phyloP scores from a whole-genome alignment of 1,284 basidiomycete species.

The Coniferiporia weirii region DNA sequence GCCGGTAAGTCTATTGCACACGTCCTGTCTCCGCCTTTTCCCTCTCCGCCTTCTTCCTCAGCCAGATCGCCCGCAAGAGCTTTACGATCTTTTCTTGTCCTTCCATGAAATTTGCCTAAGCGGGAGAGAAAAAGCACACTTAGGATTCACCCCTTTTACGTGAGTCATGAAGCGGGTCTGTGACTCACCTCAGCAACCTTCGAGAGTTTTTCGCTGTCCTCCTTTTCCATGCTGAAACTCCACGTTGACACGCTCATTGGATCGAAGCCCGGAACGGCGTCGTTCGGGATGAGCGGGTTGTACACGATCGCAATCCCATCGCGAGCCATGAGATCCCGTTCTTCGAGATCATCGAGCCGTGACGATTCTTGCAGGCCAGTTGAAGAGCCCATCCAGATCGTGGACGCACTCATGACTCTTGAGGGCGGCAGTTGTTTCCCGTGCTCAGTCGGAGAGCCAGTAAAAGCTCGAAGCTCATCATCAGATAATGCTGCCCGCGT shows the following conservation, averaged over 20 bases:
- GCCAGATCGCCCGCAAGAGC: constrained; percentile 35
- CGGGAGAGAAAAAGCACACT: neutral
- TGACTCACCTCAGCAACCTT: constrained; percentile 30
- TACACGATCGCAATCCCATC: constrained; percentile 40
- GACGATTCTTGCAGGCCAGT: constrained; percentile 25
- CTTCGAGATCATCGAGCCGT: constrained; percentile 32
- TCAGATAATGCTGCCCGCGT: too few species aligned
- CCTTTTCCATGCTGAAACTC: constrained; percentile 31
- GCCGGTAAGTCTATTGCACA: neutral
- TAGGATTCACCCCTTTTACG: neutral
- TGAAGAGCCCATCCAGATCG: constrained; percentile 40
- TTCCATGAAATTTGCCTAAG: constrained; percentile 33
- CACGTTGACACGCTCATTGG: constrained; percentile 36
- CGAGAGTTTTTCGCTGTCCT: constrained; percentile 34
- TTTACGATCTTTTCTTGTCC: constrained; percentile 33
- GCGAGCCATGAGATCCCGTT: constrained; percentile 30
- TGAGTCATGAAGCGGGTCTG: neutral
- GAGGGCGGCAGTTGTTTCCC: neutral
- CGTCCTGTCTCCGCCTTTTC: constrained; percentile 9
- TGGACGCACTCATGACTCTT: constrained; percentile 26
- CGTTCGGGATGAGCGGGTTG: constrained; percentile 33
- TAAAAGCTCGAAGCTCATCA: too few species aligned
- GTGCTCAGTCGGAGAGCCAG: too few species aligned
- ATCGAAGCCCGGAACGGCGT: constrained; percentile 31
- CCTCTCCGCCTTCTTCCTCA: constrained; percentile 31